A percentile compares a stretch with the other conserved stretches of the same genome.
These are phyloP conservation scores for Blastomyces gilchristii DNA, from an alignment of 2,329 filamentous ascomycete species.

Conservation along the genomic window DNA sequence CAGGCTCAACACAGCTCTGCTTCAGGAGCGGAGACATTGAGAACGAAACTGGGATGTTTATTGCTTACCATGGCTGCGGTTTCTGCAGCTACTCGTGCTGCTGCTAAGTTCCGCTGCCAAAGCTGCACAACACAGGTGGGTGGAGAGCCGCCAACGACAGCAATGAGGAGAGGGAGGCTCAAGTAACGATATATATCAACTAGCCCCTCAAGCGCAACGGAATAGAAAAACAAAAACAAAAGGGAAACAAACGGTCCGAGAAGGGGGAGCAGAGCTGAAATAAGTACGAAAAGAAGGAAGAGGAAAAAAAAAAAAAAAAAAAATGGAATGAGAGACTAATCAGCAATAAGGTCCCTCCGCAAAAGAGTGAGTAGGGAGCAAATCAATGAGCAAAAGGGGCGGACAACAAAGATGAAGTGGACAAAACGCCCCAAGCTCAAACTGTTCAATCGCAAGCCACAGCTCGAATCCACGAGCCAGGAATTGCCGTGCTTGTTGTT, in stretches of 20 bases:
- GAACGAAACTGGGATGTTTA: neutral
- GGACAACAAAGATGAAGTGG: conserved; percentile 5
- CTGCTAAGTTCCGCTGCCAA: conserved; percentile 1
- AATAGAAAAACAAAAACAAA: neutral
- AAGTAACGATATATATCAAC: neutral
- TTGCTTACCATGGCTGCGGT: conserved; percentile 3
- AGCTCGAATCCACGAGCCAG: neutral
- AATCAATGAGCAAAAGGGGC: conserved; percentile 13
- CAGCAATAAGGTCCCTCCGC: conserved; percentile 2
- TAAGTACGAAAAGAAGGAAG: neutral
- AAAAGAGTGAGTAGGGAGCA: conserved; percentile 3
- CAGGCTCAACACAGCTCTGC: neutral
- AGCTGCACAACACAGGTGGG: neutral
- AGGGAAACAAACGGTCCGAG: neutral
- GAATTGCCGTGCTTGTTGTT: neutral
- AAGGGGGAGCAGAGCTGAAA: neutral
- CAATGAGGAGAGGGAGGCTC: neutral
- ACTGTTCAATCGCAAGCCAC: neutral
- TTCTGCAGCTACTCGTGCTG: neutral
- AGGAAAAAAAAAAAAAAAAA: conserved; percentile 4
- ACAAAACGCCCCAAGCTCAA: neutral
- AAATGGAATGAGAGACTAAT: conserved; percentile 7
- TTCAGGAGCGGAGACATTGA: conserved; percentile 3
- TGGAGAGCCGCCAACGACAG: neutral
- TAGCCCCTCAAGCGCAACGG: neutral